Conservation (phyloP, 305 asterid genomes). For the Withania somnifera region DNA sequence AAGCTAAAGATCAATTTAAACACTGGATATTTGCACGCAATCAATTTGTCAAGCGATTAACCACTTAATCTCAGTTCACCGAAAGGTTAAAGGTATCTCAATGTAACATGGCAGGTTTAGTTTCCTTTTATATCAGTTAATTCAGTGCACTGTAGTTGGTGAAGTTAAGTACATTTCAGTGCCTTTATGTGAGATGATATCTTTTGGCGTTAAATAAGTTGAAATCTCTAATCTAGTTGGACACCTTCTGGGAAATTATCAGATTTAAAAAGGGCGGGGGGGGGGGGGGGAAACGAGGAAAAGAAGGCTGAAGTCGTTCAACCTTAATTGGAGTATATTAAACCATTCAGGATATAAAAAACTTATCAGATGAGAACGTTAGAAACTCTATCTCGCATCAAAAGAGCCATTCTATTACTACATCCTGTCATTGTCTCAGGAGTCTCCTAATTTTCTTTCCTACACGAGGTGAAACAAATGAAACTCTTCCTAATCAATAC, state of each 20-base stretch:
- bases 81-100: background rate
- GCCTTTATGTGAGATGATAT: background rate
- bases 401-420: background rate
- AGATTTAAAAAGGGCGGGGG: too few species aligned
- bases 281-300: too few species aligned
- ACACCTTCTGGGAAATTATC: too few species aligned
- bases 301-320: too few species aligned
- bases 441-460: background rate
- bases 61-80: background rate
- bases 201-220: too few species aligned
- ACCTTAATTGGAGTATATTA: background rate
- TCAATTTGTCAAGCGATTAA: background rate
- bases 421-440: background rate
- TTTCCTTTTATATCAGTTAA: background rate
- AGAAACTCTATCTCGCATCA: background rate
- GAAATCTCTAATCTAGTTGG: too few species aligned
- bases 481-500: background rate
- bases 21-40: background rate
- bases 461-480: background rate
- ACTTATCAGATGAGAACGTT: background rate
- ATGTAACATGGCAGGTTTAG: background rate
- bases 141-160: background rate
- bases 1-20: background rate
- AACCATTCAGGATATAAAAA: background rate
- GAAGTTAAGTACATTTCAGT: background rate